Conservation (phyloP, 176 grass and related monocot genomes). For the Melocanna baccifera region DNA sequence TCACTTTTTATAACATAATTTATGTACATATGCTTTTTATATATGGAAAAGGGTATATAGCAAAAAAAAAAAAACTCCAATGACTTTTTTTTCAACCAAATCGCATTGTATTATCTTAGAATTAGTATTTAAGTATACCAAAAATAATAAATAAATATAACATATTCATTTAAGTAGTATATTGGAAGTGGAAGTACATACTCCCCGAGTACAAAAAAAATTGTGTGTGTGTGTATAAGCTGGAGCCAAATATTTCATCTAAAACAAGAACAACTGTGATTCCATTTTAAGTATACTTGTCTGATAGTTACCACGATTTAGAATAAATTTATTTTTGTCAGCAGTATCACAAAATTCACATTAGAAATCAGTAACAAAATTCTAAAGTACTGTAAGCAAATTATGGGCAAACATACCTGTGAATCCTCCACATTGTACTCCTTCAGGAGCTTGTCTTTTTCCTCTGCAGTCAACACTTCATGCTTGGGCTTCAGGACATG, state of each 20-base stretch:
- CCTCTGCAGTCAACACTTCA: constrained; percentile 55
- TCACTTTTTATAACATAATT: no score
- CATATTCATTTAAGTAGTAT: no score
- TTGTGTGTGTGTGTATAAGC: not conserved
- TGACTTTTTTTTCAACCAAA: no score
- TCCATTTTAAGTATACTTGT: not conserved
- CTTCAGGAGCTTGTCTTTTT: constrained; percentile 66
- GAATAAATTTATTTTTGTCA: not conserved
- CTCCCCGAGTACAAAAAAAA: not conserved
- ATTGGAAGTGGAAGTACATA: no score
- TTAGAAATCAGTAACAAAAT: not conserved
- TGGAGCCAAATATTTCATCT: not conserved
- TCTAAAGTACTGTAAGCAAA: constrained; percentile 9
- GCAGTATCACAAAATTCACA: not conserved
- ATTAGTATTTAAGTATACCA: no score
- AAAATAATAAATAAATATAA: no score
- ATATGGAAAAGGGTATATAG: no score
- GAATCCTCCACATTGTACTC: constrained; percentile 59
- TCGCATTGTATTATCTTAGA: no score
- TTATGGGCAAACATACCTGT: constrained; percentile 55
- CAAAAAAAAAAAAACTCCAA: no score
- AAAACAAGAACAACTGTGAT: not conserved
- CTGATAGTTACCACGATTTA: not conserved
- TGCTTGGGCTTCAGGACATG: constrained; percentile 84
- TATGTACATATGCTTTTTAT: no score